phyloP scores from a whole-genome alignment of 495 filamentous ascomycete genomes.

The Trichocladium antarcticum region DNA sequence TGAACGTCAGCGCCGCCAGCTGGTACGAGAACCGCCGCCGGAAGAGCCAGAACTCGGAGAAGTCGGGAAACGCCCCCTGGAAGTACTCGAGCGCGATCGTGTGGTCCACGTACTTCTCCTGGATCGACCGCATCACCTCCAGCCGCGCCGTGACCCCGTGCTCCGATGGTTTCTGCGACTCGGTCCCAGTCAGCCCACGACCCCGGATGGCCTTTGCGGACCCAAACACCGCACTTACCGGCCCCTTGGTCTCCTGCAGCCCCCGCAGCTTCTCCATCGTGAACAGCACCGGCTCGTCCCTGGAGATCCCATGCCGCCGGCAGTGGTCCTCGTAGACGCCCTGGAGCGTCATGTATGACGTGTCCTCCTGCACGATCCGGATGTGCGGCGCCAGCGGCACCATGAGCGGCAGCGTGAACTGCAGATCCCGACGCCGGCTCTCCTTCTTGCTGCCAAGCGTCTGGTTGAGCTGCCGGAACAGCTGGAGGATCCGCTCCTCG shows the following conservation, averaged over 20 bases:
- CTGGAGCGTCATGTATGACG: conserved; percentile 88
- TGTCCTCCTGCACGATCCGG: conserved; percentile 86
- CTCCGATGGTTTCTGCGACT: conserved; percentile 48
- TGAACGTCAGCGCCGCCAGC: conserved; percentile 90
- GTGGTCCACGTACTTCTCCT: conserved; percentile 77
- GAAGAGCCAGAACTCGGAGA: conserved; percentile 95
- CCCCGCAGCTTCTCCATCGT: conserved; percentile 86
- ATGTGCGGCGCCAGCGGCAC: conserved; percentile 87
- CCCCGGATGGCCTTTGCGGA: background rate
- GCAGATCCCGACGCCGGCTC: conserved; percentile 80
- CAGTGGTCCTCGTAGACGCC: conserved; percentile 94
- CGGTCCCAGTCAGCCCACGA: conserved; percentile 16
- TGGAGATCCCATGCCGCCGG: conserved; percentile 68
- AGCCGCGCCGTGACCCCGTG: conserved; percentile 57
- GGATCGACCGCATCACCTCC: conserved; percentile 83
- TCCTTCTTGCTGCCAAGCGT: conserved; percentile 84
- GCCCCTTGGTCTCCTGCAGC: conserved; percentile 54
- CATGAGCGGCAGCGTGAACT: conserved; percentile 92
- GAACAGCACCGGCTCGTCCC: conserved; percentile 90
- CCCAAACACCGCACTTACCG: conserved; percentile 39
- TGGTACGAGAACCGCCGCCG: conserved; percentile 92
- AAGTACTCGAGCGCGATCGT: conserved; percentile 80
- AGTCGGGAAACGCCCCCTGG: conserved; percentile 77
- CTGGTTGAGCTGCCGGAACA: conserved; percentile 98
- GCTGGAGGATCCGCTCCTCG: conserved; percentile 86